Evolutionary conservation across 805 yeast species (phyloP).

Genomic region (Jamesozyma jinghongensis): DNA sequence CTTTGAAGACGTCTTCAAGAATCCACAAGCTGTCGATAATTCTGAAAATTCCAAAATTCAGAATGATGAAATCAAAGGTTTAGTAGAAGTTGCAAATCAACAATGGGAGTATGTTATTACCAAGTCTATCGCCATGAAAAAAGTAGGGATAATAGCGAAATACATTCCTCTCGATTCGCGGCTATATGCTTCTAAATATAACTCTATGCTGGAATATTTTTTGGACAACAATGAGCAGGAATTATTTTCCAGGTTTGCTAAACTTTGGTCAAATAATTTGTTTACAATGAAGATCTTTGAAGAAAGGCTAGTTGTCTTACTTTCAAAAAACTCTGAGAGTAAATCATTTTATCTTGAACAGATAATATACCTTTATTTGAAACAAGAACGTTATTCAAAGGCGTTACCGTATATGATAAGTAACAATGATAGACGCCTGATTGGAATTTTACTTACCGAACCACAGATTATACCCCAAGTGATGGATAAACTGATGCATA

Average conservation of each 20-base stretch:
- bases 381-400: slow-evolving; percentile 45
- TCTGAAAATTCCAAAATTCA: slow-evolving; percentile 11
- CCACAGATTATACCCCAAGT: slow-evolving; percentile 49
- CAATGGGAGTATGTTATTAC: slow-evolving; percentile 63
- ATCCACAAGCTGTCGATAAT: slow-evolving; percentile 6
- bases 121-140: slow-evolving; percentile 41
- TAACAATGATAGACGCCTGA: slow-evolving; percentile 43
- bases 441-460: slow-evolving; percentile 50
- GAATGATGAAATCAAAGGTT: neutral
- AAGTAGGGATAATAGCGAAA: slow-evolving; percentile 39
- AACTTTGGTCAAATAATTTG: slow-evolving; percentile 49
- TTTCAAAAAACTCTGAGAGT: slow-evolving; percentile 28
- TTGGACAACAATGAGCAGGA: slow-evolving; percentile 29
- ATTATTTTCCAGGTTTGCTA: slow-evolving; percentile 36
- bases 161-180: slow-evolving; percentile 45
- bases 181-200: slow-evolving; percentile 36
- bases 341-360: slow-evolving; percentile 32
- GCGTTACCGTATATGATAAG: slow-evolving; percentile 59
- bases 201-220: slow-evolving; percentile 40
- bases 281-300: slow-evolving; percentile 42
- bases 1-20: slow-evolving; percentile 20
- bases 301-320: slow-evolving; percentile 37
- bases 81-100: slow-evolving; percentile 16
- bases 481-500: slow-evolving; percentile 40
- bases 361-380: slow-evolving; percentile 46